Evolutionary conservation across 352 stramenopile genomes (phyloP).

Genomic region (Globisporangium middletonii): DNA sequence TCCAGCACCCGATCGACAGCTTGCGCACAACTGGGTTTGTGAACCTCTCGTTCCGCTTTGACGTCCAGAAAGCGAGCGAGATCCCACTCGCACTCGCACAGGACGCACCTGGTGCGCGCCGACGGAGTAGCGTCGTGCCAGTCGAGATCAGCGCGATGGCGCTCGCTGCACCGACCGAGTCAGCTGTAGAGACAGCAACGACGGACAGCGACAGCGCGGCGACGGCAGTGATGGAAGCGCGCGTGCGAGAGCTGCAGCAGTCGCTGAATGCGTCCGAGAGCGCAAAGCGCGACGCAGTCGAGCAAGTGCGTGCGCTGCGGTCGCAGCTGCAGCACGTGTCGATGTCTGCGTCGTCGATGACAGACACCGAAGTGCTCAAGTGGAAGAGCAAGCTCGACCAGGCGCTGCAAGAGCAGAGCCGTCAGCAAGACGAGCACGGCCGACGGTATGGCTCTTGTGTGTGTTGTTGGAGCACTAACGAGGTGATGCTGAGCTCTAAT

Average conservation of each 20-base stretch:
- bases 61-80: slow-evolving; percentile 35
- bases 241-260: slow-evolving; percentile 20
- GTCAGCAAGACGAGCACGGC: slow-evolving; percentile 31
- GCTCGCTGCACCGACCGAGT: not conserved
- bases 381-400: slow-evolving; percentile 61
- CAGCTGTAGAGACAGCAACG: not conserved
- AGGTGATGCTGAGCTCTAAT: no score
- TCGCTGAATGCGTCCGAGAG: slow-evolving; percentile 23
- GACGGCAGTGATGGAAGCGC: slow-evolving; percentile 4
- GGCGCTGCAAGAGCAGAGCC: slow-evolving; percentile 37
- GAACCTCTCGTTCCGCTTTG: slow-evolving; percentile 53
- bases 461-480: no score
- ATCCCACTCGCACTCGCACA: slow-evolving; percentile 4
- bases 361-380: slow-evolving; percentile 25
- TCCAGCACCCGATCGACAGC: slow-evolving; percentile 28
- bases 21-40: slow-evolving; percentile 25
- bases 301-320: slow-evolving; percentile 41
- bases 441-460: slow-evolving; percentile 17
- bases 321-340: slow-evolving; percentile 36
- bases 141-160: slow-evolving; percentile 3
- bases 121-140: slow-evolving; percentile 2
- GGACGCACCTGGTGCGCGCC: not conserved
- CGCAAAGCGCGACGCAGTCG: slow-evolving; percentile 38
- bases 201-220: not conserved
- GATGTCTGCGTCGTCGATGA: slow-evolving; percentile 8